phyloP scores from a whole-genome alignment of 768 basidiomycete species.

The Pleurotus platypus region DNA sequence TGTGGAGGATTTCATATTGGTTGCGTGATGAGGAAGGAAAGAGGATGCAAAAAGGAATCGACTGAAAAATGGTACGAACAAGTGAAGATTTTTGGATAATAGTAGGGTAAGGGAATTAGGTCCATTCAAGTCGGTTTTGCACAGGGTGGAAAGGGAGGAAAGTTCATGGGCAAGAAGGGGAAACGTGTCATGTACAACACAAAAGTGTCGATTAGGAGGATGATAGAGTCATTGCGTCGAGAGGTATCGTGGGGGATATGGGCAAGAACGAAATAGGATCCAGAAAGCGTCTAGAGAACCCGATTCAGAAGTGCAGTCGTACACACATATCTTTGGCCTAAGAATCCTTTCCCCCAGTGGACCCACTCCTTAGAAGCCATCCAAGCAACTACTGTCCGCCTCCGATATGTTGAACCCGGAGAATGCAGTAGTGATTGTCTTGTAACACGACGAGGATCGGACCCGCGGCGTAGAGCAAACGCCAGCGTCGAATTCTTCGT shows the following conservation, averaged over 20 bases:
- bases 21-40: not conserved
- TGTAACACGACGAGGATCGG: conserved; percentile 1
- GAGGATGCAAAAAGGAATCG: not conserved
- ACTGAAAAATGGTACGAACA: not conserved
- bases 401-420: conserved; percentile 4
- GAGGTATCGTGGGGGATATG: not conserved
- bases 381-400: conserved; percentile 7
- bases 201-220: not conserved
- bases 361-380: conserved; percentile 3
- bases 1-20: not conserved
- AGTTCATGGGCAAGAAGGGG: not conserved
- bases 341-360: too few relatives aligned
- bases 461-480: not conserved
- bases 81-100: not conserved
- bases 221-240: not conserved
- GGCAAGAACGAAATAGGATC: not conserved
- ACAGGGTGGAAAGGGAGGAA: not conserved
- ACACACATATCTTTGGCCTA: too few relatives aligned
- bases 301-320: too few relatives aligned
- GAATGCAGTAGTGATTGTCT: not conserved
- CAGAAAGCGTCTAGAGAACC: too few relatives aligned
- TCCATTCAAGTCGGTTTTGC: not conserved
- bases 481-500: conserved; percentile 1
- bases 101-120: not conserved
- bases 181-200: not conserved